These are phyloP conservation scores for Entomophthora muscae DNA, from an alignment of 371 early-diverging fungal genomes.

Conservation along the genomic window DNA sequence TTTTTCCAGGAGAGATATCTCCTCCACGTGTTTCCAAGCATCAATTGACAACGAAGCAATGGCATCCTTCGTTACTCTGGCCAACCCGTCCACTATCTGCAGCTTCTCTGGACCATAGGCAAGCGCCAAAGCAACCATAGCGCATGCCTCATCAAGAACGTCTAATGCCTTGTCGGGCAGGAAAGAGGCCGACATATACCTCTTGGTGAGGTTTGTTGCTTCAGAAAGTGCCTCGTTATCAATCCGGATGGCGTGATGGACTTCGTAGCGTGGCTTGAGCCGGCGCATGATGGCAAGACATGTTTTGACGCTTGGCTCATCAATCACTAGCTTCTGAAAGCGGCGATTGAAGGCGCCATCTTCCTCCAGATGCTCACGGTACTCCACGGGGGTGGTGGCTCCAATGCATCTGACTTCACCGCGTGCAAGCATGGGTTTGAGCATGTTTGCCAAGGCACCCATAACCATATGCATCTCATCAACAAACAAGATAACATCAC, in stretches of 20 bases:
- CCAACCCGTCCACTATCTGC: no score
- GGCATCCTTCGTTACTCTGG: no score
- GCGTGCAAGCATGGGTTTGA: constrained; percentile 72
- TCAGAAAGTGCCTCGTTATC: no score
- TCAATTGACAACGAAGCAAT: no score
- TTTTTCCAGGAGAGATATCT: no score
- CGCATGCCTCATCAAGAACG: no score
- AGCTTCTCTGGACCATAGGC: no score
- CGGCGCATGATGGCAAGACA: constrained; percentile 9
- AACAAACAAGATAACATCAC: constrained; percentile 33
- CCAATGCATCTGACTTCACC: constrained; percentile 74
- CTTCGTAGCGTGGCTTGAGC: constrained; percentile 52
- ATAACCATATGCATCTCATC: constrained; percentile 52
- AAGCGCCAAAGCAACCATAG: no score
- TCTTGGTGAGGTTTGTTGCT: no score
- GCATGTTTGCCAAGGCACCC: constrained; percentile 53
- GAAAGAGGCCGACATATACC: no score
- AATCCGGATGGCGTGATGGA: constrained; percentile 57
- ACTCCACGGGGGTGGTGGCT: constrained; percentile 73
- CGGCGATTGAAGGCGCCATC: constrained; percentile 79
- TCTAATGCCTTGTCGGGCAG: no score
- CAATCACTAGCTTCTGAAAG: constrained; percentile 57
- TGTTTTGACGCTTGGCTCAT: constrained; percentile 38
- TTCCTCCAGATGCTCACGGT: constrained; percentile 71
- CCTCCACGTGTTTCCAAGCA: no score